Evolutionary conservation across 768 basidiomycete genomes (phyloP), one percentile per base, ranked within the genome.

Genomic region (Guyanaporus albipodus): DNA sequence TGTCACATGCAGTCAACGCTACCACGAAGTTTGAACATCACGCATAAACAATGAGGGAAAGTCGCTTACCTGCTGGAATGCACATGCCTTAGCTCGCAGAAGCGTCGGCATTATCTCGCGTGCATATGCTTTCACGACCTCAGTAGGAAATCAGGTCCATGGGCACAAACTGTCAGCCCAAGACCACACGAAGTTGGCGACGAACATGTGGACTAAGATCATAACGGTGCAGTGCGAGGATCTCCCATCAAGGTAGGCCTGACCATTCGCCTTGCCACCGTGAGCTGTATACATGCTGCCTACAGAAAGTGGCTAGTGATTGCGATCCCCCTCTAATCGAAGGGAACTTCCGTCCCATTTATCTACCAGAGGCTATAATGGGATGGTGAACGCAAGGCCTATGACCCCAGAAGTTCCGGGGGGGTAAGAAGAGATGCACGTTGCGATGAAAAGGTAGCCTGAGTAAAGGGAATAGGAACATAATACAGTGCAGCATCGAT

Each of bases 391-490:
- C 14, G 61, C 61, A 17, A 77, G 49, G 48, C 71, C 72, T 28
- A 75, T 52, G 32, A 79, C 63, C 24, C 76, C 78, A 1, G 73
- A 72, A 11, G 78, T 64, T 4, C 75, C 78, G 1, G 75, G 75
- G 75, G 75, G 0, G 75, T 75, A 27, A 78, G 65, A 61, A 79
- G 77, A 3, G 73, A 68, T 3, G 75, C 69, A n/a, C 70, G 67
- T n/a, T 62, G 60, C 4, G 67, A 67, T 11, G 70, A 68, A n/a
- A 78, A 68, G n/a, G 78, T 74, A 1, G 74, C 74, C 51, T 78
- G 76, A 4, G 68, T 57, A 52, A 79, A 79, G 11, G 77, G 62
- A 8, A 73, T 64, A 0, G 77, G 77, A 0, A 74, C 76, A 44
- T 73, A 74, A 56, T 73, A 58, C 12, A 53, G 39, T 18, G 65